phyloP scores from a whole-genome alignment of 371 early-diverging fungal genomes.

The Mucor sp. region DNA sequence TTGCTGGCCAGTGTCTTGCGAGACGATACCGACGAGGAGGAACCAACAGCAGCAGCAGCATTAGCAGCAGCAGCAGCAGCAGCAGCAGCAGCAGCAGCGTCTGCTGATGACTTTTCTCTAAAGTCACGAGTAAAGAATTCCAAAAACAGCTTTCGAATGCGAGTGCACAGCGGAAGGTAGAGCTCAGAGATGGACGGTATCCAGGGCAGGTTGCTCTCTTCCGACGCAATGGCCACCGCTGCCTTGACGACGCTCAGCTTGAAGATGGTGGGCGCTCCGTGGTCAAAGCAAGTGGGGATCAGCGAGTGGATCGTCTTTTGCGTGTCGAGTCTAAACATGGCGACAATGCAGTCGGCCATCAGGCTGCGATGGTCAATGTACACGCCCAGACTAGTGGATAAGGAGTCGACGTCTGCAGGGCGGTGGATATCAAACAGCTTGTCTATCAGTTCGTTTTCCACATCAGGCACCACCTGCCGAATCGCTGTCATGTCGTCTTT shows the following conservation, averaged over 20 bases:
- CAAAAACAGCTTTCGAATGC: constrained; percentile 63
- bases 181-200: constrained; percentile 63
- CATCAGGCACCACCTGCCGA: constrained; percentile 60
- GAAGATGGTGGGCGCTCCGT: constrained; percentile 58
- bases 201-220: constrained; percentile 64
- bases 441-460: constrained; percentile 71
- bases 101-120: constrained; percentile 12
- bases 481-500: constrained; percentile 60
- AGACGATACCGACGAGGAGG: neutral
- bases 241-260: constrained; percentile 70
- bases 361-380: constrained; percentile 50
- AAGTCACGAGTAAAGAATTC: constrained; percentile 43
- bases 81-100: too few relatives aligned
- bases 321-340: constrained; percentile 69
- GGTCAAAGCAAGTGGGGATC: constrained; percentile 60
- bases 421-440: constrained; percentile 56
- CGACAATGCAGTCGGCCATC: constrained; percentile 68
- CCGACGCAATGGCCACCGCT: constrained; percentile 66
- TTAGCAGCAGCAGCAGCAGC: too few relatives aligned
- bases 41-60: too few relatives aligned
- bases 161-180: constrained; percentile 60
- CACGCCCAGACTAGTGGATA: constrained; percentile 44
- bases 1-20: constrained; percentile 8
- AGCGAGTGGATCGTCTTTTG: constrained; percentile 57
- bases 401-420: constrained; percentile 38